Evolutionary conservation across 1,139 yeast species (phyloP).

Genomic region (Debaryomyces coudertii): DNA sequence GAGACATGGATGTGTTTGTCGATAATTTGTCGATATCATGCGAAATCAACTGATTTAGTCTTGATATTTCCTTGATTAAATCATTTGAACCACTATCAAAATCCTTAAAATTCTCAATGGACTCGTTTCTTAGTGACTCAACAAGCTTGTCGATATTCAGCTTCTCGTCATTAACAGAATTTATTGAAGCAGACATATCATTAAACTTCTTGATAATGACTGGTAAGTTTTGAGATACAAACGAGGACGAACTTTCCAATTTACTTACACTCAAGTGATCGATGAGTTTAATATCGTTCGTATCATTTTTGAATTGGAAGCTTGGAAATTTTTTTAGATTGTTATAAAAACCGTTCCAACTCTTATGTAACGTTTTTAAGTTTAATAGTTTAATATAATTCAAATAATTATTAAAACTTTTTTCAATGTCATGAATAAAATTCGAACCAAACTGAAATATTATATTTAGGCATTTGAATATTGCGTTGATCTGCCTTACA

Average conservation of each 20-base stretch:
- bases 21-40: constrained; percentile 23
- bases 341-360: constrained; percentile 52
- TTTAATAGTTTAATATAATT: constrained; percentile 51
- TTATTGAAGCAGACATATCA: constrained; percentile 36
- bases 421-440: constrained; percentile 54
- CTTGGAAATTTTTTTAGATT: constrained; percentile 42
- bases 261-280: constrained; percentile 31
- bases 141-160: constrained; percentile 34
- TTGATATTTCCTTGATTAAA: constrained; percentile 9
- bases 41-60: constrained; percentile 13
- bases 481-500: constrained; percentile 36
- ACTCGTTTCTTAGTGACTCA: constrained; percentile 38
- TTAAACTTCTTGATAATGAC: constrained; percentile 40
- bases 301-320: constrained; percentile 21
- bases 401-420: constrained; percentile 51
- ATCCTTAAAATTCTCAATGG: constrained; percentile 35
- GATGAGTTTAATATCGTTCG: constrained; percentile 20
- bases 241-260: constrained; percentile 26
- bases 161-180: constrained; percentile 32
- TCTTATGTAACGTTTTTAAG: constrained; percentile 47
- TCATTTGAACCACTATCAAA: constrained; percentile 10
- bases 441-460: constrained; percentile 61
- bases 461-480: constrained; percentile 57
- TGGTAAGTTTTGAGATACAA: constrained; percentile 33
- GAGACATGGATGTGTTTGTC: constrained; percentile 12